Evolutionary conservation across 192 early-diverging fungal genomes (phyloP).

Genomic region (Endogone sp.): DNA sequence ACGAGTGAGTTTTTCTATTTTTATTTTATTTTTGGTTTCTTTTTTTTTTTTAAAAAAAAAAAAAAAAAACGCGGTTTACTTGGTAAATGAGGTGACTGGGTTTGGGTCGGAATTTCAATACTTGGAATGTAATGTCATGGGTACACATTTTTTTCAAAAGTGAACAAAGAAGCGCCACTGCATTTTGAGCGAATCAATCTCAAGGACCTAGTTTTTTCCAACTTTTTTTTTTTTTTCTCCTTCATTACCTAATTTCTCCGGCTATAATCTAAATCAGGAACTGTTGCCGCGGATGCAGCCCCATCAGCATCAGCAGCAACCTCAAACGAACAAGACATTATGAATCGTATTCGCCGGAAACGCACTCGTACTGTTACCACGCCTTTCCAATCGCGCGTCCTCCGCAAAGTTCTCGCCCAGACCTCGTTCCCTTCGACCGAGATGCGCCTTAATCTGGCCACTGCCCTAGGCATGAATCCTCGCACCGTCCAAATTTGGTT

Average conservation of each 20-base stretch:
- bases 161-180: too few species aligned
- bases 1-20: neutral
- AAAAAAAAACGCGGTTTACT: too few species aligned
- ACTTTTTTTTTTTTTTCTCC: neutral
- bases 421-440: constrained; percentile 75
- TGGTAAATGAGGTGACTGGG: too few species aligned
- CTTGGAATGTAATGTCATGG: too few species aligned
- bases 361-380: constrained; percentile 55
- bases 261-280: neutral
- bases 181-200: neutral
- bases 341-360: constrained; percentile 2
- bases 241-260: neutral
- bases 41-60: too few species aligned
- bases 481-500: constrained; percentile 92
- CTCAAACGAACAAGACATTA: neutral
- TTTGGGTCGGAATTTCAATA: too few species aligned
- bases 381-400: constrained; percentile 52
- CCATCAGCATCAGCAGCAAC: neutral
- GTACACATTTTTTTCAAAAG: too few species aligned
- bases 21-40: neutral
- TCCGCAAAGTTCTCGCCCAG: constrained; percentile 55
- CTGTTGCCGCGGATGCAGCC: neutral
- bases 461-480: constrained; percentile 71
- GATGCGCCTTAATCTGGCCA: constrained; percentile 66
- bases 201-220: neutral